Percentiles rank a stretch among this genome's conserved stretches.
phyloP scores from a whole-genome alignment of 2,329 filamentous ascomycete species.

The Epichloe gansuensis region DNA sequence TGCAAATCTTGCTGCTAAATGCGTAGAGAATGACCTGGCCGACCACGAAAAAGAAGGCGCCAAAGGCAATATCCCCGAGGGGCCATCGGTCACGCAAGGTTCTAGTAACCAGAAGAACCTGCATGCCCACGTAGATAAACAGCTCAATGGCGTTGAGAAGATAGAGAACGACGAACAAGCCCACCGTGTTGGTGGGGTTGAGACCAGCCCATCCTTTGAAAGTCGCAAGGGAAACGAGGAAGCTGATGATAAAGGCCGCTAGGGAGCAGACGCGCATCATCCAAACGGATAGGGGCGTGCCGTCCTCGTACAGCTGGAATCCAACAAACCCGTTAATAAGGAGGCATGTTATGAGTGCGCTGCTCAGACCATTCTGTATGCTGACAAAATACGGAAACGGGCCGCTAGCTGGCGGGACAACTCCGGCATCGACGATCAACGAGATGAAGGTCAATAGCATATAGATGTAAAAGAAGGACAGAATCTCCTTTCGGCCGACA shows the following conservation, averaged over 20 bases:
- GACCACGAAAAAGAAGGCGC: conserved; percentile 78
- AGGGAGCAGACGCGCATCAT: conserved; percentile 68
- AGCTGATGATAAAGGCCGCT: conserved; percentile 73
- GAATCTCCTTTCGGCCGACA: conserved; percentile 63
- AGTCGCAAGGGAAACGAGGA: conserved; percentile 77
- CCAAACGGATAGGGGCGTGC: conserved; percentile 88
- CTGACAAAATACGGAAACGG: conserved; percentile 88
- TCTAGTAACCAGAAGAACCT: conserved; percentile 74
- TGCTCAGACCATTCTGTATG: conserved; percentile 71
- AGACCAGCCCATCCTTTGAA: conserved; percentile 88
- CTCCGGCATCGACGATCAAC: conserved; percentile 82
- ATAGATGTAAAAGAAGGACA: conserved; percentile 95
- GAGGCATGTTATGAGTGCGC: conserved; percentile 75
- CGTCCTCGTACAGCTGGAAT: conserved; percentile 96
- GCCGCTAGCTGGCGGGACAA: conserved; percentile 67
- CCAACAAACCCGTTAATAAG: conserved; percentile 97
- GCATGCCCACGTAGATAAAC: conserved; percentile 73
- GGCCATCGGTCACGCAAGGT: conserved; percentile 95
- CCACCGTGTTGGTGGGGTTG: conserved; percentile 71
- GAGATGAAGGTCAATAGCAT: conserved; percentile 81
- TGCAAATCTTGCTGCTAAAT: conserved; percentile 75
- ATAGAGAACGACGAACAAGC: conserved; percentile 84
- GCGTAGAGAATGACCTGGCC: conserved; percentile 90
- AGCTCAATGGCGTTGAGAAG: conserved; percentile 80
- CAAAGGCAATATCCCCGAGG: conserved; percentile 80